These are phyloP conservation scores for Tylopilus plumbeoviolaceoides DNA, from an alignment of 768 basidiomycete species.

Conservation along the genomic window DNA sequence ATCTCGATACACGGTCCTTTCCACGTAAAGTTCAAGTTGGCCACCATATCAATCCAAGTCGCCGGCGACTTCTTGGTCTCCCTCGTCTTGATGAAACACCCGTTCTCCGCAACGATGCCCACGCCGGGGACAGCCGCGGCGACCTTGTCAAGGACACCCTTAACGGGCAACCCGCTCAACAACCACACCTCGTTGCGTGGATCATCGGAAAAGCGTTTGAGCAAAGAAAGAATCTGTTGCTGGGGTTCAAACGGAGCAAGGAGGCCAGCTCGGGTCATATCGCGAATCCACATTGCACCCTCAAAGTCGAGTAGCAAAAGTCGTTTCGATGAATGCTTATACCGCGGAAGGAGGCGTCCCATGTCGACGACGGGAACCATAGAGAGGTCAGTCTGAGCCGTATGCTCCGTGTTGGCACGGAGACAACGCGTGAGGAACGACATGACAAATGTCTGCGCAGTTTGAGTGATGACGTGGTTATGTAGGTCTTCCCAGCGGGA, in stretches of 20 bases:
- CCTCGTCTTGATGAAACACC: conserved; percentile 73
- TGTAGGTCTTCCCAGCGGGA: conserved; percentile 85
- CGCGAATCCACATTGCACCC: conserved; percentile 70
- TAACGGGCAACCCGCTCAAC: conserved; percentile 68
- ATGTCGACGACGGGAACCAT: conserved; percentile 41
- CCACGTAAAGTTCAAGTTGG: conserved; percentile 77
- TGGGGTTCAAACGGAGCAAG: conserved; percentile 40
- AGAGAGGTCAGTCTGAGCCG: conserved; percentile 26
- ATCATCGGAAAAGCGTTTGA: conserved; percentile 60
- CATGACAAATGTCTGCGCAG: conserved; percentile 78
- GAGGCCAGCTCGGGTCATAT: conserved; percentile 46
- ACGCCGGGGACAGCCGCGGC: conserved; percentile 58
- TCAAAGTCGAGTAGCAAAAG: conserved; percentile 77
- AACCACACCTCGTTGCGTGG: conserved; percentile 76
- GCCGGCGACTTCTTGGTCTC: conserved; percentile 30
- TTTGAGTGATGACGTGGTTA: conserved; percentile 81
- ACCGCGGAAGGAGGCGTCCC: conserved; percentile 57
- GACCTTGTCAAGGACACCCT: conserved; percentile 60
- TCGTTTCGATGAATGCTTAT: conserved; percentile 59
- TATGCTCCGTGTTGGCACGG: conserved; percentile 69
- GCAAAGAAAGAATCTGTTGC: conserved; percentile 38
- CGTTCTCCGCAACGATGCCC: conserved; percentile 87
- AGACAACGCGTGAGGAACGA: conserved; percentile 74
- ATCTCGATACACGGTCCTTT: conserved; percentile 79
- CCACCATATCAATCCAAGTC: conserved; percentile 76